A percentile compares a stretch with the other conserved stretches of the same genome.
Evolutionary conservation across 2,329 filamentous ascomycete genomes (phyloP).

Genomic region (Fusarium neocosmosporiellum): DNA sequence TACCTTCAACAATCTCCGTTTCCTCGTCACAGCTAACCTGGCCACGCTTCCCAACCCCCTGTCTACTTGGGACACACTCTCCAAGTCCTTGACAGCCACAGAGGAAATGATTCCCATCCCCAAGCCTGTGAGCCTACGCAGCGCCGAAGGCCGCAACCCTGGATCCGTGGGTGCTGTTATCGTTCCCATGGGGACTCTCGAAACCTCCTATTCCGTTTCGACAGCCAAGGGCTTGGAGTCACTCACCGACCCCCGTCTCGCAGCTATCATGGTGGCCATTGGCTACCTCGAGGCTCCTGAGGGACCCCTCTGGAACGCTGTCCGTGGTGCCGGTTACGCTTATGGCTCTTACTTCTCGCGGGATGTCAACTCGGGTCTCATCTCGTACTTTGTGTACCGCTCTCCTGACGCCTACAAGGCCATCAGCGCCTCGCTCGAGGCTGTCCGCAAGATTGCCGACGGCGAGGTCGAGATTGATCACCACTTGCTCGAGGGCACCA

Average conservation of each 20-base stretch:
- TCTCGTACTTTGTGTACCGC: slow-evolving; percentile 89
- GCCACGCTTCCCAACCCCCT: slow-evolving; percentile 79
- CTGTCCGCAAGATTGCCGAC: slow-evolving; percentile 79
- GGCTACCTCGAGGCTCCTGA: slow-evolving; percentile 94
- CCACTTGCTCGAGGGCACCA: slow-evolving; percentile 86
- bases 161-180: slow-evolving; percentile 81
- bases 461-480: slow-evolving; percentile 80
- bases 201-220: slow-evolving; percentile 88
- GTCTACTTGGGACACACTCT: slow-evolving; percentile 75
- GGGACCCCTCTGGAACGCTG: slow-evolving; percentile 92
- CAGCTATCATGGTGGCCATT: slow-evolving; percentile 86
- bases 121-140: slow-evolving; percentile 77
- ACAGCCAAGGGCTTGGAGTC: slow-evolving; percentile 79
- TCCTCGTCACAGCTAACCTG: slow-evolving; percentile 86
- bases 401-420: slow-evolving; percentile 91
- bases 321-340: slow-evolving; percentile 91
- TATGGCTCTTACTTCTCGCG: slow-evolving; percentile 87
- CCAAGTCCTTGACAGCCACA: slow-evolving; percentile 52
- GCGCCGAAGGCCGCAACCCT: slow-evolving; percentile 77
- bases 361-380: slow-evolving; percentile 80
- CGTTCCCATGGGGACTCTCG: slow-evolving; percentile 90
- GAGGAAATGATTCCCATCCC: slow-evolving; percentile 75
- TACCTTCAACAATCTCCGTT: slow-evolving; percentile 84
- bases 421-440: slow-evolving; percentile 78
- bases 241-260: slow-evolving; percentile 80